These are phyloP conservation scores for Komagataella pastoris DNA, from an alignment of 805 yeast species.

Conservation along the genomic window DNA sequence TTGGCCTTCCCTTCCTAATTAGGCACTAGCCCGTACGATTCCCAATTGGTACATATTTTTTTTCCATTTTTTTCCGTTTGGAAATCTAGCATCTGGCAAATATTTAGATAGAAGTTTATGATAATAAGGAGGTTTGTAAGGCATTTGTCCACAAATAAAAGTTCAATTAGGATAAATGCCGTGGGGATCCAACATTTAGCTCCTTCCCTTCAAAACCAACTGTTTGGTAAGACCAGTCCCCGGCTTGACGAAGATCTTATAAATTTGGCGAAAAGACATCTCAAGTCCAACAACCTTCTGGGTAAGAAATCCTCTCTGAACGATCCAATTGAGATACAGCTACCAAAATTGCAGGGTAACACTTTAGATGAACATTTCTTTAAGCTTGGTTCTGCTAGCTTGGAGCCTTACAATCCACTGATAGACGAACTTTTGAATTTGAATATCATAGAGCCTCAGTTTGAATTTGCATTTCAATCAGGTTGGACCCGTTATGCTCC, in stretches of 20 bases:
- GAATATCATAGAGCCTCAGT: conserved; percentile 20
- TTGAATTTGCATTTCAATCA: conserved; percentile 38
- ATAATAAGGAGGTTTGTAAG: background rate
- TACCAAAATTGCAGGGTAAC: conserved; percentile 67
- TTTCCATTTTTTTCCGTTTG: background rate
- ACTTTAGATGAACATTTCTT: conserved; percentile 79
- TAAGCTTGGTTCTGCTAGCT: conserved; percentile 43
- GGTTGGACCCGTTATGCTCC: conserved; percentile 77
- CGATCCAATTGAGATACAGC: conserved; percentile 41
- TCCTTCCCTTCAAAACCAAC: conserved; percentile 36
- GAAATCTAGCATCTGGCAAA: background rate
- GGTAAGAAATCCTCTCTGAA: conserved; percentile 59
- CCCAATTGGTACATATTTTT: background rate
- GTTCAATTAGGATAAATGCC: conserved; percentile 46
- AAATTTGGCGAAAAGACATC: conserved; percentile 44
- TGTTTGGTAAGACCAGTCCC: conserved; percentile 33
- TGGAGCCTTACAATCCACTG: conserved; percentile 46
- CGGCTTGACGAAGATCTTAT: conserved; percentile 22
- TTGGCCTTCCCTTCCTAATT: background rate
- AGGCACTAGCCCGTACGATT: background rate
- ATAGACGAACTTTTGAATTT: conserved; percentile 28
- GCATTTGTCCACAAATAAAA: background rate
- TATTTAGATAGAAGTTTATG: background rate
- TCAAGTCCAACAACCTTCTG: conserved; percentile 48
- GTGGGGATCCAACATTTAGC: conserved; percentile 77